phyloP scores from a whole-genome alignment of 2,329 filamentous ascomycete genomes.

The Fusarium praegraminearum region DNA sequence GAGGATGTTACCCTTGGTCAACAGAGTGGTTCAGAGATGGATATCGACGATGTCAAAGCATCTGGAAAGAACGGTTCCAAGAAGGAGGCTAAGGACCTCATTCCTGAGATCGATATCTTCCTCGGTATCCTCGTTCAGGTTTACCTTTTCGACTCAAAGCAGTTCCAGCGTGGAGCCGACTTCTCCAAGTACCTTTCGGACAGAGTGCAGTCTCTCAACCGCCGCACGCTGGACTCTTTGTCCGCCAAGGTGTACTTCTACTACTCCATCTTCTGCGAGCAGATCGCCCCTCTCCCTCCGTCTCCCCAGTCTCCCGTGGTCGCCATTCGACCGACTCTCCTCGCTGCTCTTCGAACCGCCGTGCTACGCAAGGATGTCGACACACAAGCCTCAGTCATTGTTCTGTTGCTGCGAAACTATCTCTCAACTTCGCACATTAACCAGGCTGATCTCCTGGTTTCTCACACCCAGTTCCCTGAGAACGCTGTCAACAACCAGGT shows the following conservation, averaged over 20 bases:
- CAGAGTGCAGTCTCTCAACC: constrained; percentile 88
- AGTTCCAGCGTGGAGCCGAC: constrained; percentile 81
- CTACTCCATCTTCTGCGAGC: constrained; percentile 94
- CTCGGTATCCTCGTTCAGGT: constrained; percentile 89
- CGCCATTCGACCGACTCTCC: constrained; percentile 84
- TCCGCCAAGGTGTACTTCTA: constrained; percentile 98
- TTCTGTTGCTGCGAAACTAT: constrained; percentile 94
- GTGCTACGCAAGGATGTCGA: constrained; percentile 97
- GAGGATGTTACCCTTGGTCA: constrained; percentile 73
- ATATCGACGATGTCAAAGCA: constrained; percentile 73
- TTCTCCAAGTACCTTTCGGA: constrained; percentile 89
- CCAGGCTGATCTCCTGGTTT: constrained; percentile 94
- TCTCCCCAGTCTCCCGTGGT: constrained; percentile 90
- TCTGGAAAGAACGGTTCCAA: constrained; percentile 66
- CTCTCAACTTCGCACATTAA: constrained; percentile 95
- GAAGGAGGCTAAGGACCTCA: constrained; percentile 78
- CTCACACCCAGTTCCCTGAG: constrained; percentile 93
- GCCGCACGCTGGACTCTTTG: constrained; percentile 91
- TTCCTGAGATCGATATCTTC: constrained; percentile 91
- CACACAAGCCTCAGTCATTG: constrained; percentile 96
- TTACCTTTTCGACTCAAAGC: constrained; percentile 86
- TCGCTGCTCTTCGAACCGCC: constrained; percentile 91
- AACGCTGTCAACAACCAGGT: constrained; percentile 98
- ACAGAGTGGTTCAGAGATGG: constrained; percentile 73
- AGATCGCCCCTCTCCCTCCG: constrained; percentile 86